Base-by-base conservation (phyloP, 116 monocot genomes). In the Dioscorea cayenensis region DNA sequence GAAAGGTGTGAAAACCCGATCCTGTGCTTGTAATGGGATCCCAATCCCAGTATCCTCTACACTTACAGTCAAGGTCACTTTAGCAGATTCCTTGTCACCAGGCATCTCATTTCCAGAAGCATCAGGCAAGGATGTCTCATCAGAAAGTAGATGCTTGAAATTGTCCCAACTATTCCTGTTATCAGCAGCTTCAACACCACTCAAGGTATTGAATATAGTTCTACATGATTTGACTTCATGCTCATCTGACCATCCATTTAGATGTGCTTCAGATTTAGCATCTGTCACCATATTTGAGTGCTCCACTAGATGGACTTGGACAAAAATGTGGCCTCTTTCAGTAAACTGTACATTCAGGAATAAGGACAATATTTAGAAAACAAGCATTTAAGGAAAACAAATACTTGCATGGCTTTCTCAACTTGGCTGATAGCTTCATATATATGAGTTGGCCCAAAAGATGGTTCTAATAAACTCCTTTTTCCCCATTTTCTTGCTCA, bases 31-130 rank as follows among this genome's bases (percentile, higher is more conserved):
- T 36, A 89, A 68, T 27, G 94, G 99, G 71, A 99, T 99, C 21
- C 99, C 99, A 14, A 89, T 83, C 29, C 99, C 99, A 61, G 94
- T 99, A 69, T 99, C 99, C 59, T 99, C 99, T 11, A 99, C 90
- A 36, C 79, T 86, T 52, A 94, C 85, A 51, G 87, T 70, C 28
- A 99, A 64, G 14, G 86, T 85, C 28, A 93, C 89, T 43, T 69
- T 60, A 13, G 80, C 69, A 50, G 73, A 66, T 71, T 63, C 50
- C 32, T 70, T 72, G 35, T 75, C 78, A 60, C 19, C n/a, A 3
- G 62, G 52, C 14, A 37, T 72, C 3, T 68, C 72, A 32, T 76
- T 66, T 28, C 71, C 55, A 67, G 62, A 62, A 11, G 22, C 62
- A 62, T 21, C 21, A 59, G 64, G 23, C 7, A 8, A 17, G 7